Conservation (phyloP, 2,329 filamentous ascomycete species). For the Coniochaeta prunicola region DNA sequence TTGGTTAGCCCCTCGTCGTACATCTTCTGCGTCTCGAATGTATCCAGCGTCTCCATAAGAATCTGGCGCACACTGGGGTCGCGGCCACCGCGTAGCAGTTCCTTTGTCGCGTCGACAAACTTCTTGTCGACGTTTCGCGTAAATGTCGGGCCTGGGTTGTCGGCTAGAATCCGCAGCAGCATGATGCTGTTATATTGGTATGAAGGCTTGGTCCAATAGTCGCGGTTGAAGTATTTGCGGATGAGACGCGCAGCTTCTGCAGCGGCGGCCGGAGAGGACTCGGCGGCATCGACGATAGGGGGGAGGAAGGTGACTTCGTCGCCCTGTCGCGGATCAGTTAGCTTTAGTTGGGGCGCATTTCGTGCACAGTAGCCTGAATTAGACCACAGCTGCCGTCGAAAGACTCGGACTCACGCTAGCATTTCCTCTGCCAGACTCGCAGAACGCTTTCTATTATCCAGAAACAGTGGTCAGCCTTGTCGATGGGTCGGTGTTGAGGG, state of each 20-base stretch:
- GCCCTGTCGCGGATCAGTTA: slow-evolving; percentile 38
- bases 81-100: slow-evolving; percentile 61
- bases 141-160: slow-evolving; percentile 87
- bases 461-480: slow-evolving; percentile 2
- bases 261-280: slow-evolving; percentile 82
- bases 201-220: slow-evolving; percentile 57
- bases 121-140: slow-evolving; percentile 85
- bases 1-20: slow-evolving; percentile 65
- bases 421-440: slow-evolving; percentile 59
- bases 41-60: slow-evolving; percentile 77
- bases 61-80: slow-evolving; percentile 79
- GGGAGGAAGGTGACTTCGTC: slow-evolving; percentile 91
- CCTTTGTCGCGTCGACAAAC: slow-evolving; percentile 70
- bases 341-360: not conserved
- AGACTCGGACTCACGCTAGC: not conserved
- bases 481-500: slow-evolving; percentile 2
- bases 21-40: slow-evolving; percentile 59
- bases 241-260: slow-evolving; percentile 74
- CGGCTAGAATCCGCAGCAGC: slow-evolving; percentile 83
- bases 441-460: slow-evolving; percentile 66
- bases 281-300: slow-evolving; percentile 87
- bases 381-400: not conserved
- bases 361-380: not conserved
- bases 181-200: slow-evolving; percentile 95
- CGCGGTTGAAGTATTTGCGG: slow-evolving; percentile 72